Evolutionary conservation across 2,329 filamentous ascomycete genomes (phyloP).

Genomic region (Hypoxylon sp.): DNA sequence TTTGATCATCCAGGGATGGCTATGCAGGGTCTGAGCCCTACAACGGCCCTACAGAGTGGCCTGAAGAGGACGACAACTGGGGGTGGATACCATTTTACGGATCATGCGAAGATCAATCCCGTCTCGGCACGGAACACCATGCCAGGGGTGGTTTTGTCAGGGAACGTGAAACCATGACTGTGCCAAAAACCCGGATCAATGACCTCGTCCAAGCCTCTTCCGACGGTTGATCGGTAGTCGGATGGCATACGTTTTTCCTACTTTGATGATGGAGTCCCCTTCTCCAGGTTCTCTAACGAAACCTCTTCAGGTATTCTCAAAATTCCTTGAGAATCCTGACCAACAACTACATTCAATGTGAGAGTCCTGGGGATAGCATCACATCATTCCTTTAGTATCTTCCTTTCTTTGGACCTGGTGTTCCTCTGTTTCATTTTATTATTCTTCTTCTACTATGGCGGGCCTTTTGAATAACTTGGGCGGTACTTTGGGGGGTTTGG

Average conservation of each 20-base stretch:
- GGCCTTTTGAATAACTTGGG: constrained; percentile 50
- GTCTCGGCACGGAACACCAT: constrained; percentile 37
- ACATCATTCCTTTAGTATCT: constrained; percentile 36
- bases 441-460: constrained; percentile 48
- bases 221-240: constrained; percentile 23
- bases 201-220: constrained; percentile 40
- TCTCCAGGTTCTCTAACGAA: constrained; percentile 30
- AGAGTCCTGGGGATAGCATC: constrained; percentile 34
- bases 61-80: constrained; percentile 10
- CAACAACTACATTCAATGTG: constrained; percentile 40
- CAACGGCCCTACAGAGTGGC: constrained; percentile 12
- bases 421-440: constrained; percentile 45
- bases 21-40: constrained; percentile 31
- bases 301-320: constrained; percentile 32
- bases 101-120: constrained; percentile 42
- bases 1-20: constrained; percentile 45
- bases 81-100: constrained; percentile 29
- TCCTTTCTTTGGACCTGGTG: constrained; percentile 53
- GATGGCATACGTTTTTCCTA: constrained; percentile 28
- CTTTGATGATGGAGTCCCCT: constrained; percentile 31
- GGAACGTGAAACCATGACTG: constrained; percentile 49
- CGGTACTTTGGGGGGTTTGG: constrained; percentile 42
- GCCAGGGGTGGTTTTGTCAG: constrained; percentile 46
- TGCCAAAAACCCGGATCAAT: constrained; percentile 46
- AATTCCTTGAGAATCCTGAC: constrained; percentile 25